These are phyloP conservation scores for Helminthosporium solani DNA, from an alignment of 2,329 filamentous ascomycete genomes.

Conservation along the genomic window DNA sequence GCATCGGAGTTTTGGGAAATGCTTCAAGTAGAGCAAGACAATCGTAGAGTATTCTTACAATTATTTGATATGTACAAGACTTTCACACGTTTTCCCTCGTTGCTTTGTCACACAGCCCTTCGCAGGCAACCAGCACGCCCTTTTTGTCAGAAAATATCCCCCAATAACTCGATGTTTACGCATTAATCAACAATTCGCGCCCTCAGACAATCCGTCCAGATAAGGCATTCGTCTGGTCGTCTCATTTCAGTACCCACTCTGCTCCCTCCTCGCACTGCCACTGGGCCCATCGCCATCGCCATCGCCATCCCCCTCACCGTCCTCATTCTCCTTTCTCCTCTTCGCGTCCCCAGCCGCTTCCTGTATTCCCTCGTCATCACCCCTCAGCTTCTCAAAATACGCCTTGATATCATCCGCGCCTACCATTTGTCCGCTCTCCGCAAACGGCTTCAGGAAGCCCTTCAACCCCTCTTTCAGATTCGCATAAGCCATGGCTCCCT, in stretches of 20 bases:
- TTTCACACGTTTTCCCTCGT: too few species aligned
- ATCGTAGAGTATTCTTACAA: too few species aligned
- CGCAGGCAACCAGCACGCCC: too few species aligned
- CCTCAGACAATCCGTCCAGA: too few species aligned
- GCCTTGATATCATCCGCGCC: constrained; percentile 94
- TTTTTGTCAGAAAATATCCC: too few species aligned
- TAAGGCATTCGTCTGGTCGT: too few species aligned
- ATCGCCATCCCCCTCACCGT: constrained; percentile 27
- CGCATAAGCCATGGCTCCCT: constrained; percentile 98
- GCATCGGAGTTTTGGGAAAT: too few species aligned
- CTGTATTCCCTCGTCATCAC: constrained; percentile 73
- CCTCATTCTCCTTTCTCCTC: constrained; percentile 30
- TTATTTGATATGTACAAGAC: too few species aligned
- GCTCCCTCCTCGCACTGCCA: constrained; percentile 36
- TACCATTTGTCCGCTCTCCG: constrained; percentile 83
- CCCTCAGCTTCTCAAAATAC: constrained; percentile 91
- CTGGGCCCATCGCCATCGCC: constrained; percentile 19
- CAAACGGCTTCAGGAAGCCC: constrained; percentile 89
- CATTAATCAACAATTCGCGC: too few species aligned
- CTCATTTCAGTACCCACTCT: constrained; percentile 46
- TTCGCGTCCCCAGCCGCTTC: constrained; percentile 35
- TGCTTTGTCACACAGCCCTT: too few species aligned
- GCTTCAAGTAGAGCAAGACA: too few species aligned
- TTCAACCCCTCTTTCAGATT: constrained; percentile 95
- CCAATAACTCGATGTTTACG: too few species aligned